Evolutionary conservation across 2,329 filamentous ascomycete genomes (phyloP), one percentile per base, ranked within the genome.

Genomic region (Claviceps fusiformis): DNA sequence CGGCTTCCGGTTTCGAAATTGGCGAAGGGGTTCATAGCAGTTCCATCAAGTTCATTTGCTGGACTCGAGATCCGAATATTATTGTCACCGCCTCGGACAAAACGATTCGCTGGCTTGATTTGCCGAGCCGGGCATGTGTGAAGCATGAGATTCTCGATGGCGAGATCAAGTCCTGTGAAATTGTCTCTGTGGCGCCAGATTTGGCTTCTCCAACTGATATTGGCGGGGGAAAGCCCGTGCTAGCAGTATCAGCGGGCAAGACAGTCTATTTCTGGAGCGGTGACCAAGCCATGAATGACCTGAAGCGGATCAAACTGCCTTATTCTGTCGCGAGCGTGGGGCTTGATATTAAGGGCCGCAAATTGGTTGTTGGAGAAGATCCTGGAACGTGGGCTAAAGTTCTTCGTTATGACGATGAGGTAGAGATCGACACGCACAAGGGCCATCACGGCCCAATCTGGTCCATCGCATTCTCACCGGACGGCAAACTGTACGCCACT

Each of bases 401-500:
- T 6, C 95, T 95, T 73, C 83, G 90, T 64, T 92, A 90, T 71
- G 89, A 96, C 57, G 84, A 85, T 52, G 86, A 86, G 62, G 78
- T 80, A 60, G 90, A 95, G 69, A 74, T 96, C 47, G 93, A 97
- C 68, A 86, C 92, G 13, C 89, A 95, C 73, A 96, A 96, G 71
- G 93, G 93, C 29, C 93, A 98, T 63, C 93, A 98, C 65, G 93
- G 93, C 1, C 92, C 92, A 1, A 93, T 98, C 59, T 98, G 93
- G 93, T 95, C 90, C 6, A 84, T 95, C 57, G 86, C 86, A 55
- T 98, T 95, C 70, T 93, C 91, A 0, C 93, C 93, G 0, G 93
- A 98, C 65, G 91, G 91, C 50, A 96, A 95, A 67, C 75, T 98
- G 8, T 98, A 97, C 67, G 93, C 91, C 1, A 98, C 93, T 1